phyloP scores from a whole-genome alignment of 2,329 filamentous ascomycete genomes.

The Diplocarpon rosae region DNA sequence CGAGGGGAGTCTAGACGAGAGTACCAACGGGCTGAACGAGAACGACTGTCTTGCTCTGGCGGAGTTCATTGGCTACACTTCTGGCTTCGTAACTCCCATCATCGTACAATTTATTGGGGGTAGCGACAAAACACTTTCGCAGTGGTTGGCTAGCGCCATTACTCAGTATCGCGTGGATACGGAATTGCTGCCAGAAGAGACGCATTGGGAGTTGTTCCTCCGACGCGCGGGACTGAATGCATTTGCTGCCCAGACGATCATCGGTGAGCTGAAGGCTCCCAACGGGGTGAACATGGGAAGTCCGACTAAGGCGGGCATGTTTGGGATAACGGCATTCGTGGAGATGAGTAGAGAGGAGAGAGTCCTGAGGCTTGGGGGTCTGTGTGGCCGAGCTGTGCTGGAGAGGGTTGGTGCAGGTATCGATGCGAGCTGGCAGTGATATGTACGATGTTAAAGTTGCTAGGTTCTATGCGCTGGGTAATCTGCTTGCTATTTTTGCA shows the following conservation, averaged over 20 bases:
- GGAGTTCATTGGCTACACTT: slow-evolving; percentile 25
- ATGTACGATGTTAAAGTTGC: not conserved
- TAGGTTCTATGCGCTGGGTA: not conserved
- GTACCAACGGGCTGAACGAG: slow-evolving; percentile 21
- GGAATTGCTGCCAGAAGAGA: slow-evolving; percentile 44
- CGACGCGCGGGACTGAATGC: slow-evolving; percentile 56
- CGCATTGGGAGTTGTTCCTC: slow-evolving; percentile 57
- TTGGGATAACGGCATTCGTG: slow-evolving; percentile 44
- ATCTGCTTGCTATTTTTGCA: not conserved
- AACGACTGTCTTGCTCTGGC: slow-evolving; percentile 19
- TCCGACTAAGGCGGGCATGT: slow-evolving; percentile 20
- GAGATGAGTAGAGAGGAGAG: slow-evolving; percentile 43
- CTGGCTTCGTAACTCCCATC: slow-evolving; percentile 30
- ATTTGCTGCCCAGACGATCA: slow-evolving; percentile 57
- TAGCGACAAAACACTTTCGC: slow-evolving; percentile 36
- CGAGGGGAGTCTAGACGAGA: slow-evolving; percentile 38
- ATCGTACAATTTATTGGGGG: slow-evolving; percentile 39
- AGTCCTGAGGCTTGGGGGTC: slow-evolving; percentile 35
- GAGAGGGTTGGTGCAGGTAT: slow-evolving; percentile 38
- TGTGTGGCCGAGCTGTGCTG: slow-evolving; percentile 44
- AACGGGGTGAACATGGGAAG: slow-evolving; percentile 11
- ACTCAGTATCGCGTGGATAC: slow-evolving; percentile 27
- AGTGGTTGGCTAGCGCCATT: slow-evolving; percentile 44
- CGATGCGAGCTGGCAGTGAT: slow-evolving; percentile 31
- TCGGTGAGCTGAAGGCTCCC: slow-evolving; percentile 36